Base-by-base conservation (phyloP, 2,329 filamentous ascomycete species). In the Shiraia sp. region DNA sequence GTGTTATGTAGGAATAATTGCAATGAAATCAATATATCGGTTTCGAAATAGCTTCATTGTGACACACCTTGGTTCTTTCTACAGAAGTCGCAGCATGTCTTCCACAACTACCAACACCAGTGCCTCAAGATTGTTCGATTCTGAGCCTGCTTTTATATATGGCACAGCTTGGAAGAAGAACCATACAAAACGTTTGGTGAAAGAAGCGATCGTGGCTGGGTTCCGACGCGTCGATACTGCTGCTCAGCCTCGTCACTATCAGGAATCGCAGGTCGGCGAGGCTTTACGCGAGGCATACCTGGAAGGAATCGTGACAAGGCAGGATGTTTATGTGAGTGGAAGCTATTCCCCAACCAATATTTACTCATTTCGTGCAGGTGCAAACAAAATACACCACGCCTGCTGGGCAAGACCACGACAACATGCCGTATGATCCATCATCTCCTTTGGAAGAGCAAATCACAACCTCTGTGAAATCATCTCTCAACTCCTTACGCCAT, bases 131-230 rank as follows among this genome's bases (percentile, higher is more conserved):
- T 26, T 62, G 12, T 28, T 36, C 2, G 45, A 53, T 32, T 45
- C 36, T 2, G 32, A 55, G 22, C 52, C 54, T 9, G 49, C 70
- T 3, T 76, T 81, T 50, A 71, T 93, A 49, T 93, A 93, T 65
- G 88, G 88, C 36, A 92, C 88, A 2, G 88, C 88, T n/a, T 92
- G 88, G 88, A 93, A 93, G 68, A 85, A 86, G 58, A 81, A 85
- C 1, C 71, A 71, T 13, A 90, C 87, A 0, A 76, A 79, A 14
- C 73, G 79, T 40, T 75, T 92, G 2, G 88, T 93, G 15, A 80
- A 85, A 55, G 69, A 78, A 49, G 88, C 89, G 2, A 62, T 93
- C 24, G 75, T 75, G 31, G 72, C 79, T 31, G 88, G 88, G 4
- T 93, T 92, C 56, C 78, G 82, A 23, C 86, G 76, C 32, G 72